Evolutionary conservation across 257 asterid genomes (phyloP), one percentile per base, ranked within the genome.

Genomic region (Anisodus acutangulus): DNA sequence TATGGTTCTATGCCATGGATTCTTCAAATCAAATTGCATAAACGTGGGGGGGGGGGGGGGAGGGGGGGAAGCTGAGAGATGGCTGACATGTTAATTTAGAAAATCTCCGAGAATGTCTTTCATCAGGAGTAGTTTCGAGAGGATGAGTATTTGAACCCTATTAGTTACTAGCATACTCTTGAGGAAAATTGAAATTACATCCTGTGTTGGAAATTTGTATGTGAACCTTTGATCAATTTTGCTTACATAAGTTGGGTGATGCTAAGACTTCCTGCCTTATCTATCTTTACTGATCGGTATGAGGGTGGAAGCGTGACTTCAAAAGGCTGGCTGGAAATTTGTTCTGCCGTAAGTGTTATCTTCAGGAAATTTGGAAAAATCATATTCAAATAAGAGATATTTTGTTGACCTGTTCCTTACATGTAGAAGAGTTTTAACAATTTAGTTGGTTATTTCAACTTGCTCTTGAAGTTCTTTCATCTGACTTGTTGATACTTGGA

Each of bases 401-500:
- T 51, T 49, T 66, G 51, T 66, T 68, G 68, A 53, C 43, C 64
- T 59, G 11, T 59, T 59, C 10, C 66, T 59, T 59, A 2, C 31
- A 59, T 13, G 15, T 53, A 31, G 5, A 78, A 53, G 31, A 53
- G 9, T 51, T 8, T 53, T 53, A 31, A 78, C 43, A 7, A 13
- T 12, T 53, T 53, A 53, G 5, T 31, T 53, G 82, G 54, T 41
- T 78, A 78, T 53, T 78, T 53, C 64, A 53, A 31, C 45, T 26
- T 8, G 26, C 10, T 53, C 82, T 78, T 78, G 12, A 53, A 53
- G 49, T 78, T 13, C 66, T 81, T 68, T 71, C 13, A 67, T 17
- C 19, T 55, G 15, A 51, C 11, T 60, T 82, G 2, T 57, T 67
- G 71, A 54, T 37, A 6, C 49, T 31, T 53, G 68, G 41, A 82